Conservation (phyloP, 2,329 filamentous ascomycete species). For the Claviceps purpurea region DNA sequence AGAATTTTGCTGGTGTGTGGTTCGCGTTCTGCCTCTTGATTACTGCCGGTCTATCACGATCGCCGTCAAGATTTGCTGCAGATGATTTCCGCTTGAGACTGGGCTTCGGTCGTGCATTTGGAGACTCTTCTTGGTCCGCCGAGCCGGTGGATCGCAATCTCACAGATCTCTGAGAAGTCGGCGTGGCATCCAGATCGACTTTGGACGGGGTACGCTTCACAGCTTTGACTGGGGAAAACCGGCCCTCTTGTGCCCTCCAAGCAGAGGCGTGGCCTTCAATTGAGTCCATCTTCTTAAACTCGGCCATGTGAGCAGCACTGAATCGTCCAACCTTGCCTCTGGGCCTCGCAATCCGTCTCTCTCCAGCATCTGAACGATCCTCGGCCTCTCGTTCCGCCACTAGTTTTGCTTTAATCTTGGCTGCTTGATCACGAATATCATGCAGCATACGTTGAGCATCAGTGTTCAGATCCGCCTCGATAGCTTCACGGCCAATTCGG, state of each 20-base stretch:
- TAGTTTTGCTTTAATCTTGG: conserved; percentile 57
- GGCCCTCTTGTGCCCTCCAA: conserved; percentile 47
- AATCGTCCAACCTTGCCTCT: conserved; percentile 68
- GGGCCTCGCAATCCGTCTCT: conserved; percentile 64
- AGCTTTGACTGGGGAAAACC: conserved; percentile 34
- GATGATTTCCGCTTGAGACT: conserved; percentile 20
- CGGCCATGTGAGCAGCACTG: conserved; percentile 71
- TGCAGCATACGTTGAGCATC: conserved; percentile 48
- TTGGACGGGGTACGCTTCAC: conserved; percentile 32
- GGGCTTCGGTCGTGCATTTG: conserved; percentile 21
- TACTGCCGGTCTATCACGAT: neutral
- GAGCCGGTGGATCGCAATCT: conserved; percentile 42
- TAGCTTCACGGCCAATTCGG: conserved; percentile 44
- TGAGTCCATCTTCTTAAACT: conserved; percentile 97
- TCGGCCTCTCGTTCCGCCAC: conserved; percentile 46
- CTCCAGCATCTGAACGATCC: conserved; percentile 22
- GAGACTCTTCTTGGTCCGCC: conserved; percentile 51
- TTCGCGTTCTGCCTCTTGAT: conserved; percentile 15
- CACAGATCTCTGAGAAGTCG: conserved; percentile 18
- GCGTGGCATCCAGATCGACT: conserved; percentile 25
- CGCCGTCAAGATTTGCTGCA: conserved; percentile 19
- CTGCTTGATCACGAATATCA: conserved; percentile 59
- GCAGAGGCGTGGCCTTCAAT: conserved; percentile 77
- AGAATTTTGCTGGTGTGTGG: conserved; percentile 9
- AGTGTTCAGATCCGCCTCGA: conserved; percentile 42